Conservation (phyloP, 306 rosid species). For the Herpetospermum pedunculosum region DNA sequence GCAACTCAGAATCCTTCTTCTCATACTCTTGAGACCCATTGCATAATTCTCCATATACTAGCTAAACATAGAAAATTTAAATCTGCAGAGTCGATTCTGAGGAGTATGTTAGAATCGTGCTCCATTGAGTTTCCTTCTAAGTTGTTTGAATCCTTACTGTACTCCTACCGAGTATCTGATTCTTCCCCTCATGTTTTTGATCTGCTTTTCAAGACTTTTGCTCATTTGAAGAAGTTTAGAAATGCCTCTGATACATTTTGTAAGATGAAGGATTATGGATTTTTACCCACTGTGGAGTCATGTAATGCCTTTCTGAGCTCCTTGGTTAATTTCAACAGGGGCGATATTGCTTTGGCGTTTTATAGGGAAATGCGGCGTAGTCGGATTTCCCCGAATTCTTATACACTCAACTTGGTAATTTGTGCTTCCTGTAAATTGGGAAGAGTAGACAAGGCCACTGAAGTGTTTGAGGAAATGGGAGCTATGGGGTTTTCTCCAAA, state of each 20-base stretch:
- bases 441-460: conserved; percentile 41
- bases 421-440: conserved; percentile 53
- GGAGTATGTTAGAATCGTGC: conserved; percentile 20
- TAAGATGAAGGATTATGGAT: conserved; percentile 64
- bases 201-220: conserved; percentile 63
- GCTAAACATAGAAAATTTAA: conserved; percentile 51
- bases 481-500: conserved; percentile 57
- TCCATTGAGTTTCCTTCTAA: conserved; percentile 29
- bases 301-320: conserved; percentile 70
- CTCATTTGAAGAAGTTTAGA: conserved; percentile 51
- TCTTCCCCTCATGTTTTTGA: conserved; percentile 68
- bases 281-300: conserved; percentile 53
- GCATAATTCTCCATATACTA: conserved; percentile 58
- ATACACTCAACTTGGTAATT: conserved; percentile 62
- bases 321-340: conserved; percentile 40
- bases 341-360: conserved; percentile 40
- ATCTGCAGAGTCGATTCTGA: conserved; percentile 37
- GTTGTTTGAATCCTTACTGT: conserved; percentile 44
- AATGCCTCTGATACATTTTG: conserved; percentile 41
- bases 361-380: conserved; percentile 32
- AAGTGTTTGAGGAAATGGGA: conserved; percentile 44
- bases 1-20: conserved; percentile 33
- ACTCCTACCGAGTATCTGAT: conserved; percentile 42
- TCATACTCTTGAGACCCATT: conserved; percentile 41
- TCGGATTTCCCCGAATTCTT: conserved; percentile 45